Base-by-base conservation (phyloP, 2,329 filamentous ascomycete species). In the Neopestalotiopsis clavispora region DNA sequence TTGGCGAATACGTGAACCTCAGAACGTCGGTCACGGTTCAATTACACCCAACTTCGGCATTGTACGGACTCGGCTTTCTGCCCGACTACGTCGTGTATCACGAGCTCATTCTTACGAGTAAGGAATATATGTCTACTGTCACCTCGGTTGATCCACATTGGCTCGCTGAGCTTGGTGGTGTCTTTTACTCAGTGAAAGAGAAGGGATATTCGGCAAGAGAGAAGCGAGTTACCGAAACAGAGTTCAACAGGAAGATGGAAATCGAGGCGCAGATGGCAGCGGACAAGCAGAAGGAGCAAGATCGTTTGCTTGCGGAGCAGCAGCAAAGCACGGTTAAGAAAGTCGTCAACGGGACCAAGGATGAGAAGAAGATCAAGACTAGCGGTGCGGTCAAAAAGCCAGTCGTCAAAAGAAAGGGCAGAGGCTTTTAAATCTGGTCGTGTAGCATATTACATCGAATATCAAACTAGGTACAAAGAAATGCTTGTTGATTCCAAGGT, bases 41-140 rank as follows among this genome's bases (percentile, higher is more conserved):
- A 78, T 86, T 99, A 38, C 97, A 99, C 78, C 96, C 96, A 1
- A 99, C 96, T 0, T 95, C 91, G 72, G 94, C 96, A 1, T 87
- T 99, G 0, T 98, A 98, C 78, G 96, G 96, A 30, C 86, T 94
- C 1, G 96, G 96, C 4, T 97, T 97, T 80, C 89, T 97, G 30
- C 96, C 97, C 1, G 96, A 99, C 78, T 98, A 98, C 77, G 94
- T 99, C 66, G 91, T 99, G 57, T 99, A 99, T 81, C 96, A 99
- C 84, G 96, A 99, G 81, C 89, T 99, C 69, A 97, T 99, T 75
- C 89, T 99, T 70, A 99, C 96, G 0, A 94, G 91, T 68, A 98
- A 97, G 78, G 96, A 98, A 79, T 99, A 98, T 84, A 98, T 99
- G 90, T 97, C 94, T 3, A 97, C 94, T 4, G 96, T 99, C 10